phyloP scores from a whole-genome alignment of 169 alveolate genomes.

The Amoebophrya sp. region DNA sequence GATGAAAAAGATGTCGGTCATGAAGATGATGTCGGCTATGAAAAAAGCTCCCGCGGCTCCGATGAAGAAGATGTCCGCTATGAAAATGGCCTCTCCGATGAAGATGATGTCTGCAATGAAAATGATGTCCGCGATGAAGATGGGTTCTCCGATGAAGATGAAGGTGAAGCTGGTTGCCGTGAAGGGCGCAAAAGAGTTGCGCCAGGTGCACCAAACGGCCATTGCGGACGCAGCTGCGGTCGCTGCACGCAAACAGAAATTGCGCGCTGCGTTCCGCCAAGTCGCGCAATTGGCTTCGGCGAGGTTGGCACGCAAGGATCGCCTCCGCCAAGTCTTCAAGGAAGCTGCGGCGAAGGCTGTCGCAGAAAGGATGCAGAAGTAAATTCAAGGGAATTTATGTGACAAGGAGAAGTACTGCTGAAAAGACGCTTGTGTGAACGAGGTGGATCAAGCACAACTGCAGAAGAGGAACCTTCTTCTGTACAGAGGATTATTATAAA shows the following conservation, averaged over 20 bases:
- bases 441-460: no score
- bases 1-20: background rate
- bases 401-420: no score
- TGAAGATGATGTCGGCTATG: background rate
- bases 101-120: slow-evolving; percentile 1
- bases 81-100: background rate
- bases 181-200: background rate
- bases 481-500: no score
- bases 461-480: no score
- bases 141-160: background rate
- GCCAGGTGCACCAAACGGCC: background rate
- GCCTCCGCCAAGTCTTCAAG: background rate
- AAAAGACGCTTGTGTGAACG: no score
- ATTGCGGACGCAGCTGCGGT: background rate
- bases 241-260: background rate
- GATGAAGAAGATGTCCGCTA: background rate
- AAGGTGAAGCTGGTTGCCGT: background rate
- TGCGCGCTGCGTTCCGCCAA: background rate
- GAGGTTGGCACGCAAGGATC: background rate
- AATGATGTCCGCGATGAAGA: background rate
- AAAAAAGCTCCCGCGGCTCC: background rate
- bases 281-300: background rate
- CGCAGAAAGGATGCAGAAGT: no score
- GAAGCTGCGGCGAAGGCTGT: no score
- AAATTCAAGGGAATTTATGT: no score